phyloP scores from a whole-genome alignment of 2,329 filamentous ascomycete genomes.

The Diaporthe citrichinensis region DNA sequence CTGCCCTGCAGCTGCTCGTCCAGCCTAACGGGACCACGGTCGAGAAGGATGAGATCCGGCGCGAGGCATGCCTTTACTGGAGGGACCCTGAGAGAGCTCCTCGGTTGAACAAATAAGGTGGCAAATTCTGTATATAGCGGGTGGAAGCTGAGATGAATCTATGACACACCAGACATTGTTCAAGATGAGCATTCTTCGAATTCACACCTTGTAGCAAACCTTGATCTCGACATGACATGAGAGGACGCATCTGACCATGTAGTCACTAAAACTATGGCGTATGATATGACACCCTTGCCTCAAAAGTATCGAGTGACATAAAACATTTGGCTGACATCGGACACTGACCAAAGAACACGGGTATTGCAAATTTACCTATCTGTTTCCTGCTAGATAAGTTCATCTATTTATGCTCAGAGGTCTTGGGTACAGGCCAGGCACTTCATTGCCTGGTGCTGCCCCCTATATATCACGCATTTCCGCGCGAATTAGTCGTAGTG shows the following conservation, averaged over 20 bases:
- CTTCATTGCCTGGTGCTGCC: too few species aligned
- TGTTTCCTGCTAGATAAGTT: neutral
- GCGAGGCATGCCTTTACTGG: conserved; percentile 53
- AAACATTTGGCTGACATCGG: neutral
- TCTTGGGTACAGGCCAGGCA: neutral
- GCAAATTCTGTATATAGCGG: neutral
- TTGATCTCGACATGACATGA: neutral
- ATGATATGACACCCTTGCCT: neutral
- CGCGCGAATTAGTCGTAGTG: too few species aligned
- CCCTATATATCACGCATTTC: too few species aligned
- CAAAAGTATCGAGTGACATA: neutral
- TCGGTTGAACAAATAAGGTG: conserved; percentile 51
- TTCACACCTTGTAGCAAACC: neutral
- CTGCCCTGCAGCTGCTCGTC: conserved; percentile 51
- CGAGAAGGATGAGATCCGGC: conserved; percentile 52
- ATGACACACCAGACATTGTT: neutral
- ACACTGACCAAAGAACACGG: neutral
- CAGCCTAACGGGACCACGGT: conserved; percentile 50
- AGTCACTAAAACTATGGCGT: neutral
- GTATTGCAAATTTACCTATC: neutral
- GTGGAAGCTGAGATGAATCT: neutral
- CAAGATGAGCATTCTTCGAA: neutral
- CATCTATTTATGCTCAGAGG: neutral
- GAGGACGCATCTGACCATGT: neutral
- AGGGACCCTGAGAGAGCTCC: conserved; percentile 52